Evolutionary conservation across 169 alveolate species (phyloP).

Genomic region (Plasmodium coatneyi): DNA sequence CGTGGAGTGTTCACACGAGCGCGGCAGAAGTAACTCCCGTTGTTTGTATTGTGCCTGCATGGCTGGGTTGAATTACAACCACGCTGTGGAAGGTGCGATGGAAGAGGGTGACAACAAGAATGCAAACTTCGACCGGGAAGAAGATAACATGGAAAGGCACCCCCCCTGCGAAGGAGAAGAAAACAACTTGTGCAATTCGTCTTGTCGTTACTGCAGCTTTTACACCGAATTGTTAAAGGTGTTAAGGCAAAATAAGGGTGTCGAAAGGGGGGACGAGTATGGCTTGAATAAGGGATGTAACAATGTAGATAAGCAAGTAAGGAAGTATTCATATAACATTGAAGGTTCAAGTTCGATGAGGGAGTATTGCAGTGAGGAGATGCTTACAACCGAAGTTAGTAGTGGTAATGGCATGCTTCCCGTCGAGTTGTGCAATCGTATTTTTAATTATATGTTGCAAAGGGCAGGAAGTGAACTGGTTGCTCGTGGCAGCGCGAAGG

Average conservation of each 20-base stretch:
- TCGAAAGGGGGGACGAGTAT: not conserved
- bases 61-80: not conserved
- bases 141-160: not conserved
- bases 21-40: not conserved
- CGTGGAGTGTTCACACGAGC: not conserved
- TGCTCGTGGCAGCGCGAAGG: not conserved
- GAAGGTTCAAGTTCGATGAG: not conserved
- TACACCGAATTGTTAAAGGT: not conserved
- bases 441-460: not conserved
- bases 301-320: not conserved
- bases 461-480: not conserved
- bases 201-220: not conserved
- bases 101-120: not conserved
- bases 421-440: not conserved
- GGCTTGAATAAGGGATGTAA: not conserved
- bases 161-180: not conserved
- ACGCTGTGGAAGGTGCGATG: not conserved
- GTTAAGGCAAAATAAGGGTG: not conserved
- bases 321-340: not conserved
- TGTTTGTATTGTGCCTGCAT: conserved; percentile 33
- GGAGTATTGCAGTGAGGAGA: not conserved
- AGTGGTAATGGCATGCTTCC: not conserved
- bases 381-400: not conserved
- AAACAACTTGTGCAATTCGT: not conserved
- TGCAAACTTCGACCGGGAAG: not conserved